Base-by-base conservation (phyloP, 2,329 filamentous ascomycete genomes). In the Penicillium italicum region DNA sequence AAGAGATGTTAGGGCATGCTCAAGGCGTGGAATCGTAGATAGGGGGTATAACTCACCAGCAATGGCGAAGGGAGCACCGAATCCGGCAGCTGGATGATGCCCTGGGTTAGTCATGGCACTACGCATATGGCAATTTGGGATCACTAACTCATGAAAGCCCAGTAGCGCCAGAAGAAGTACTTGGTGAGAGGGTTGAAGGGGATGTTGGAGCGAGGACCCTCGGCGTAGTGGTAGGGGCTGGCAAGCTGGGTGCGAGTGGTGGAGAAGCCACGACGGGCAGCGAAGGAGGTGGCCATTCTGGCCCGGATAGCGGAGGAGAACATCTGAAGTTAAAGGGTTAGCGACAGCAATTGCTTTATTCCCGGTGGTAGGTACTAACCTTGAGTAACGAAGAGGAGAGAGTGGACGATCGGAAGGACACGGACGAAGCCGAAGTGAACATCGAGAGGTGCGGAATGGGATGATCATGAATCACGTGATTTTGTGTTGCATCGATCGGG, bases 171-270 rank as follows among this genome's bases (percentile, higher is more conserved):
- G 65, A 80, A 84, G 76, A 99, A 99, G 80, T 83, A 89, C 79
- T 86, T 90, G 74, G 87, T 93, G 80, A 90, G 83, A 66, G 94
- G 89, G 84, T 99, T 96, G 86, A 99, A 99, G 66, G 94, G 94
- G 65, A 99, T 79, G 85, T 97, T 97, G 82, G 84, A 87, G 79
- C 91, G 89, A 72, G 93, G 90, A 64, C 93, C 94, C 82, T 97
- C 93, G 69, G 93, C 88, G 82, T 99, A 99, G 84, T 99, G 94
- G 87, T 96, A 97, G 63, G 92, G 92, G 75, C 90, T 95, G 69
- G 82, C 85, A 75, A 96, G 80, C 77, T 90, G 91, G 74, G 88
- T 79, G 72, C 90, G 90, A 75, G 93, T 95, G 72, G 90, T 86
- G 78, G 91, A 88, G 88, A 99, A 97, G 80, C 88, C 91, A 78